Base-by-base conservation (phyloP, 768 basidiomycete genomes). In the Tubosaeta brunneosetosa region DNA sequence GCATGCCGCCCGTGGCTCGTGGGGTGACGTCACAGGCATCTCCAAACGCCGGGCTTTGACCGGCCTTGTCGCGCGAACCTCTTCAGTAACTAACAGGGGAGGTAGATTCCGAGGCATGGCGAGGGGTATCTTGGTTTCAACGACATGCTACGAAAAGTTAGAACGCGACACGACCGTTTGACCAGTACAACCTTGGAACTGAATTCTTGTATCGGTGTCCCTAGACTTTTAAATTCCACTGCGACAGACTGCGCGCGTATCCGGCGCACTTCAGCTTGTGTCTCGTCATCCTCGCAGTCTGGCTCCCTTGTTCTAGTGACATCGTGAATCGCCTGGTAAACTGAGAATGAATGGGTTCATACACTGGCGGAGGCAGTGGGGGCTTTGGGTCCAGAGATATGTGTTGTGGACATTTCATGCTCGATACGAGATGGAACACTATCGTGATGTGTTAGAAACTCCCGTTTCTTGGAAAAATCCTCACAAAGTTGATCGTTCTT, bases 351-450 rank as follows among this genome's bases (percentile, higher is more conserved):
- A 27, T 19, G 50, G 6, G 9, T 12, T 64, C 73, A 13, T 56
- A 81, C 80, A 66, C 64, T 6, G 66, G 53, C 6, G 61, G 66
- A 3, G 72, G 53, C 14, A 63, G 68, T 12, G 76, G 74, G 53
- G n/a, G n/a, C n/a, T 72, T 76, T 0, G 76, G 75, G 12, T 68
- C 58, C 12, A 79, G 58, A n/a, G 72, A 76, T 36, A 83, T 65
- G n/a, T 51, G 56, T n/a, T 65, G 61, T 0, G 75, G 72, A 17
- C 13, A 26, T 49, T 57, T 57, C 51, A 34, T 56, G 47, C 57
- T 60, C 2, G 81, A 82, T 14, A 82, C 55, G 19, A 83, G 73
- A 14, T 79, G 76, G 55, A 83, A 82, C 31, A 66, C 79, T 82
- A 33, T 17, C 33, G n/a, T n/a, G n/a, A 32, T 27, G 36, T 27